Evolutionary conservation across 1,139 yeast species (phyloP).

Genomic region (Magnusiomyces fungicola): DNA sequence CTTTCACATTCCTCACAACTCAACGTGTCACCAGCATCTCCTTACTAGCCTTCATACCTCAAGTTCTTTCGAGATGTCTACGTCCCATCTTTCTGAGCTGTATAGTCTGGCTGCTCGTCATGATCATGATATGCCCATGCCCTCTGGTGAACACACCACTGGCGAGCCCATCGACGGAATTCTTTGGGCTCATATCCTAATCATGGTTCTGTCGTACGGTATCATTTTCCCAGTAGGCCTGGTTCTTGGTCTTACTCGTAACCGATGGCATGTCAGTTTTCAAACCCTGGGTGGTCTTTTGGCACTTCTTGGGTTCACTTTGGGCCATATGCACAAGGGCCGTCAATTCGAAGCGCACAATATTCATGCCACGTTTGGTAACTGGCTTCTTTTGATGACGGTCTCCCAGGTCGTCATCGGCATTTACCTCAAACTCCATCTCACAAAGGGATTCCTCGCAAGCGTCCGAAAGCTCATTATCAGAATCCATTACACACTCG

Average conservation of each 20-base stretch:
- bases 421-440: slow-evolving; percentile 31
- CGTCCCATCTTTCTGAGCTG: neutral
- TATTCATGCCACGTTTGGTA: slow-evolving; percentile 31
- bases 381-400: slow-evolving; percentile 26
- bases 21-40: no score
- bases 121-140: slow-evolving; percentile 14
- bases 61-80: no score
- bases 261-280: slow-evolving; percentile 35
- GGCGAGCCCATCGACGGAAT: slow-evolving; percentile 18
- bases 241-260: slow-evolving; percentile 35
- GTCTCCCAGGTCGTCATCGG: slow-evolving; percentile 30
- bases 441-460: slow-evolving; percentile 30
- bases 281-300: slow-evolving; percentile 32
- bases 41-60: no score
- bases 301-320: slow-evolving; percentile 33
- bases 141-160: slow-evolving; percentile 13
- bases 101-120: slow-evolving; percentile 12
- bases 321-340: slow-evolving; percentile 37
- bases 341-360: slow-evolving; percentile 30
- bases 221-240: slow-evolving; percentile 37
- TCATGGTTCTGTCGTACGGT: slow-evolving; percentile 36
- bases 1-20: no score
- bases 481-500: slow-evolving; percentile 32
- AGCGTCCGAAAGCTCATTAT: slow-evolving; percentile 28
- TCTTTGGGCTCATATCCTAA: slow-evolving; percentile 33